A percentile compares a stretch with the other conserved stretches of the same genome.
phyloP scores from a whole-genome alignment of 495 filamentous ascomycete genomes.

The Neurospora sp. region DNA sequence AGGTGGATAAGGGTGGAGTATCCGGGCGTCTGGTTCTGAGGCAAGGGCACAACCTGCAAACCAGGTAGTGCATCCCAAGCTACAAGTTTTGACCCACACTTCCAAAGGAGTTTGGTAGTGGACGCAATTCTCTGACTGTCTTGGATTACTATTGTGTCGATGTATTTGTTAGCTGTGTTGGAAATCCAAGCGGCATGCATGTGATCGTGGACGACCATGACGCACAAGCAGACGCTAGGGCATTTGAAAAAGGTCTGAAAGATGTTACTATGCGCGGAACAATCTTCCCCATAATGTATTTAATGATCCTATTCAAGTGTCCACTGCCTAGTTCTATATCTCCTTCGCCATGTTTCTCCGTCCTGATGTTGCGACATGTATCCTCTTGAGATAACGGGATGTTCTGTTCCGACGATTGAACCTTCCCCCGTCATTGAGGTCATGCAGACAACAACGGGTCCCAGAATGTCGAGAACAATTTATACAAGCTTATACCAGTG shows the following conservation, averaged over 20 bases:
- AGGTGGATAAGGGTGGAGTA: neutral
- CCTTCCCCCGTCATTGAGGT: neutral
- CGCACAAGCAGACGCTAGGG: neutral
- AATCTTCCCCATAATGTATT: too few relatives aligned
- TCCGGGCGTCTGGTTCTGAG: neutral
- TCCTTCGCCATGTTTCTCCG: neutral
- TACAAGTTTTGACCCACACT: neutral
- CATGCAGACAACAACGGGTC: neutral
- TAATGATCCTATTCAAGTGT: neutral
- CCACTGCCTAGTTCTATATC: neutral
- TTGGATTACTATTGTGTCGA: neutral
- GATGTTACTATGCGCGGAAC: neutral
- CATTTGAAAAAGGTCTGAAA: neutral
- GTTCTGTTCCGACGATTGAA: neutral
- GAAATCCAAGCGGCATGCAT: neutral
- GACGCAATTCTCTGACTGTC: neutral
- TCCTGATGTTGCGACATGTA: neutral
- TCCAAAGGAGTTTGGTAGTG: neutral
- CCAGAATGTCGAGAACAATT: neutral
- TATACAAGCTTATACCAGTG: neutral
- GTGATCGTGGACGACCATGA: neutral
- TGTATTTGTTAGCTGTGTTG: neutral
- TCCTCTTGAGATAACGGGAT: neutral
- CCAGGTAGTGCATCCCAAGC: neutral
- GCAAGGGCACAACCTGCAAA: neutral